Percentiles rank a stretch among this genome's conserved stretches.
Evolutionary conservation across 1,139 yeast genomes (phyloP).

Genomic region (Candida sp.): DNA sequence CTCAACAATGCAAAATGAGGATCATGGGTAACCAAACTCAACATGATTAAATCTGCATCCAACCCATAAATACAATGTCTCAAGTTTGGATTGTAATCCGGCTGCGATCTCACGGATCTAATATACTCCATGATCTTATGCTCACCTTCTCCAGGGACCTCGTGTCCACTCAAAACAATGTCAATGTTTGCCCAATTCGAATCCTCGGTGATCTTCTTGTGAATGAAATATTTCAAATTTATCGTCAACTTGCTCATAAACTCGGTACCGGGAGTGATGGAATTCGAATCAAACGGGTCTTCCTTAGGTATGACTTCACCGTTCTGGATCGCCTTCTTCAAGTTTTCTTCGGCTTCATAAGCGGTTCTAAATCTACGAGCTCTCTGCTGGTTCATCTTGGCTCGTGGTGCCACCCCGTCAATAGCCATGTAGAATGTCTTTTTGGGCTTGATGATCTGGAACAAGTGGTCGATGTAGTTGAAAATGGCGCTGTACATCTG

Average conservation of each 20-base stretch:
- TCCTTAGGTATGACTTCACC: conserved; percentile 72
- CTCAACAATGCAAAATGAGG: conserved; percentile 95
- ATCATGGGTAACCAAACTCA: conserved; percentile 96
- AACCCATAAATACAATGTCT: conserved; percentile 97
- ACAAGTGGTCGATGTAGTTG: conserved; percentile 92
- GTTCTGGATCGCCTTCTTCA: conserved; percentile 63
- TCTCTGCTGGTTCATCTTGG: conserved; percentile 99
- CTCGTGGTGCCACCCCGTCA: conserved; percentile 99
- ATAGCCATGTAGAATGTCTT: conserved; percentile 95
- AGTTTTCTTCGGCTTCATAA: conserved; percentile 83
- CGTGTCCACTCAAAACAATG: conserved; percentile 90
- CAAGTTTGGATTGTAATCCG: conserved; percentile 80
- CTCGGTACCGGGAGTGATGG: conserved; percentile 98
- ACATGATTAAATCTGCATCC: conserved; percentile 97
- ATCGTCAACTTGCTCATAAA: conserved; percentile 92
- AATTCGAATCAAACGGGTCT: conserved; percentile 90
- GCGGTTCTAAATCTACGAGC: conserved; percentile 97
- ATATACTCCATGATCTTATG: conserved; percentile 97
- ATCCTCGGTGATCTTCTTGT: conserved; percentile 88
- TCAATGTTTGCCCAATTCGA: conserved; percentile 90
- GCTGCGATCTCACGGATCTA: conserved; percentile 77
- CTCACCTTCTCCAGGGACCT: conserved; percentile 99
- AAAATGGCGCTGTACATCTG: conserved; percentile 94
- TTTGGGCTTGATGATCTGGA: conserved; percentile 85
- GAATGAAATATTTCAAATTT: conserved; percentile 87